Evolutionary conservation across 768 basidiomycete genomes (phyloP).

Genomic region (Hemileccinum impolitum): DNA sequence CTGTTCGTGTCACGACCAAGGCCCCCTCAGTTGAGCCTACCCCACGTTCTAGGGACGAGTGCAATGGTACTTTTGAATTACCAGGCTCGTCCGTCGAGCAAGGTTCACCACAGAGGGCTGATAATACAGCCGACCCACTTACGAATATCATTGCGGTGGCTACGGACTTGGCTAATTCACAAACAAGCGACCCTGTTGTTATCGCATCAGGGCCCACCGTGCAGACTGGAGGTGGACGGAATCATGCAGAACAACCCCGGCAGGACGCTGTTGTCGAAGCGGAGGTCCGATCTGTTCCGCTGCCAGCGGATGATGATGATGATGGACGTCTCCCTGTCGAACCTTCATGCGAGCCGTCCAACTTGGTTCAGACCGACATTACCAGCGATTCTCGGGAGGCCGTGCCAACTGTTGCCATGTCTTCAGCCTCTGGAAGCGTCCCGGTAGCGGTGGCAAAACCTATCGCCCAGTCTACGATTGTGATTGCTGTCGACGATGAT

Average conservation of each 20-base stretch:
- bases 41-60: slow-evolving; percentile 6
- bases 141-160: background rate
- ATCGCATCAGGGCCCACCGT: background rate
- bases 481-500: background rate
- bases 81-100: slow-evolving; percentile 2
- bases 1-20: background rate
- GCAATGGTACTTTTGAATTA: background rate
- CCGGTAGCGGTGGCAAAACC: background rate
- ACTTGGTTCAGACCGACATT: slow-evolving; percentile 2
- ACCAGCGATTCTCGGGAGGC: slow-evolving; percentile 4
- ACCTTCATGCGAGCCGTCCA: background rate
- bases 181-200: background rate
- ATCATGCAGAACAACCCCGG: background rate
- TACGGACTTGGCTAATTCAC: slow-evolving; percentile 1
- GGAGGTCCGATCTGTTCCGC: background rate
- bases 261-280: background rate
- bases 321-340: background rate
- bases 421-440: background rate
- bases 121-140: background rate
- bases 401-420: slow-evolving; percentile 2
- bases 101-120: background rate
- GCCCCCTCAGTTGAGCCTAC: slow-evolving; percentile 16
- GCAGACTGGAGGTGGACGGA: background rate
- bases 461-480: background rate
- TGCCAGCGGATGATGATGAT: background rate